phyloP scores from a whole-genome alignment of 805 yeast genomes.

The Candida chauliodis region DNA sequence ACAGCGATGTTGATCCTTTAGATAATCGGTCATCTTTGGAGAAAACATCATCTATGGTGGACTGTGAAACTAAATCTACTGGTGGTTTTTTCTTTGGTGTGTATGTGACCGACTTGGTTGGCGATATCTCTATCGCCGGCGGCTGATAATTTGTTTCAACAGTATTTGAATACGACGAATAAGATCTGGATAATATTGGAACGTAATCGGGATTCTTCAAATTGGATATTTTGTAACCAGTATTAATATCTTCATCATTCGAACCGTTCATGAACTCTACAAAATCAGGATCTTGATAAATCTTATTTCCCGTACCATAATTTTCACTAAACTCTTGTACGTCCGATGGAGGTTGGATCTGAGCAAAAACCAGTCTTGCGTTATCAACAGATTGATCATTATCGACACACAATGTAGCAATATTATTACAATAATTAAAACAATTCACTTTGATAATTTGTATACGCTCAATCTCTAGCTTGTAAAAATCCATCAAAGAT shows the following conservation, averaged over 20 bases:
- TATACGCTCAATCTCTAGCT: slow-evolving; percentile 67
- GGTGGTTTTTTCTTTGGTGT: slow-evolving; percentile 11
- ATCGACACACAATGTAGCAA: slow-evolving; percentile 72
- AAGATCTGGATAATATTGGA: slow-evolving; percentile 23
- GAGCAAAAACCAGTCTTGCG: slow-evolving; percentile 64
- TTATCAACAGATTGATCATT: slow-evolving; percentile 76
- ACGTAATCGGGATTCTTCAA: slow-evolving; percentile 32
- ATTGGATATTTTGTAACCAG: slow-evolving; percentile 21
- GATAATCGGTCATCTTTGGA: slow-evolving; percentile 8
- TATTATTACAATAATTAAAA: slow-evolving; percentile 74
- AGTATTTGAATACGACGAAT: slow-evolving; percentile 23
- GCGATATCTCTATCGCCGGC: background rate
- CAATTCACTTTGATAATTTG: slow-evolving; percentile 65
- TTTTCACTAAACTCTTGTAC: slow-evolving; percentile 49
- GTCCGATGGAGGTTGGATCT: slow-evolving; percentile 61
- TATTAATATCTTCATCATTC: slow-evolving; percentile 28
- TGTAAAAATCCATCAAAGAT: slow-evolving; percentile 60
- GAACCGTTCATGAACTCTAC: slow-evolving; percentile 50
- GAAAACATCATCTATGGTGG: slow-evolving; percentile 9
- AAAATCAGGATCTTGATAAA: slow-evolving; percentile 57
- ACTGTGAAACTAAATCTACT: slow-evolving; percentile 4
- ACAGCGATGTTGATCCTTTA: slow-evolving; percentile 15
- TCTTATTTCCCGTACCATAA: slow-evolving; percentile 63
- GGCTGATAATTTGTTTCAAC: background rate
- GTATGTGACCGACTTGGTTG: slow-evolving; percentile 4